Base-by-base conservation (phyloP, 2,329 filamentous ascomycete species). In the Scorias spongiosa region DNA sequence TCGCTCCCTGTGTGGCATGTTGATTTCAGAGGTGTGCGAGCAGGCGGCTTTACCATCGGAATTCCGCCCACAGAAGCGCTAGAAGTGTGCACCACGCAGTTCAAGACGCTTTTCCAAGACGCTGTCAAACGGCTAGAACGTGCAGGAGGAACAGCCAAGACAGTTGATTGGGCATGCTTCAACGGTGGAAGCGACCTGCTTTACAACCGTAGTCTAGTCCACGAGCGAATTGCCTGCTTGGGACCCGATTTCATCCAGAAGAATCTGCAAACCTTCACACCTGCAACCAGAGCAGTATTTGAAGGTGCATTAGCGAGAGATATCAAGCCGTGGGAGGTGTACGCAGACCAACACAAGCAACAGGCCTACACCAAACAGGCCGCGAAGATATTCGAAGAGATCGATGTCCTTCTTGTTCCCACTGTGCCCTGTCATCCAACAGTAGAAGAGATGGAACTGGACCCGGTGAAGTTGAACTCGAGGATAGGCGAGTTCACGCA, bases 171-270 rank as follows among this genome's bases (percentile, higher is more conserved):
- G 57, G 50, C 58, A 1, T 56, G 63, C 2, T 71, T 78, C 34
- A 67, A 75, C 44, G 64, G 66, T 41, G 72, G 71, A 3, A 72
- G 70, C 2, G 60, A 68, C 41, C 61, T 78, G 2, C 59, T 78
- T 0, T 78, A 78, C 51, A 68, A 72, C 17, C 74, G 74, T 0
- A 69, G 72, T 0, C 71, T 76, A 55, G 71, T 78, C 1, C 70
- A 68, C 1, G 75, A 78, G 52, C 66, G 75, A 12, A 61, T 74
- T 9, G 68, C 70, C 1, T 64, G 56, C 53, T 58, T 63, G 47
- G 63, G 55, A 12, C 59, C 62, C 17, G 57, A 61, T 5, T 66
- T 67, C 49, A 52, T 54, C 29, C 50, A 52, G 12, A 60, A 63
- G 44, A 51, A 64, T 5, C 50, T 60, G n/a, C 52, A 60, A 2